Evolutionary conservation across 805 yeast genomes (phyloP).

Genomic region (Myxozyma monticola): DNA sequence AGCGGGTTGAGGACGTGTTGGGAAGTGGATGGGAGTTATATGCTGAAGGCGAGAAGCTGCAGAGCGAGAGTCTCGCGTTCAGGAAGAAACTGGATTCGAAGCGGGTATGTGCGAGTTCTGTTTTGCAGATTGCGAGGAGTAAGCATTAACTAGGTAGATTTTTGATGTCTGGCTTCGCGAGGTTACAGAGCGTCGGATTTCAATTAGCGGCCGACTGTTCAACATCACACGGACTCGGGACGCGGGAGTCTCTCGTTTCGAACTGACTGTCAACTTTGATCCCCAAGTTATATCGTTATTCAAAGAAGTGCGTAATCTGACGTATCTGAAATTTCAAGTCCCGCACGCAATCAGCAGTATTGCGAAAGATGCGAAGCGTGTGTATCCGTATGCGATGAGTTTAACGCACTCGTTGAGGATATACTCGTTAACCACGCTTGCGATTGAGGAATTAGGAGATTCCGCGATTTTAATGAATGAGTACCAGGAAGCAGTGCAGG

Average conservation of each 20-base stretch:
- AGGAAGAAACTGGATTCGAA: slow-evolving; percentile 49
- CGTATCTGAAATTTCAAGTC: slow-evolving; percentile 53
- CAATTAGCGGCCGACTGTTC: slow-evolving; percentile 44
- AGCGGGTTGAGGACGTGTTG: slow-evolving; percentile 51
- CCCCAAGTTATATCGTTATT: slow-evolving; percentile 44
- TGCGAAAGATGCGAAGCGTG: slow-evolving; percentile 51
- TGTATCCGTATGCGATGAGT: slow-evolving; percentile 59
- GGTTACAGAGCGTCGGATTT: slow-evolving; percentile 30
- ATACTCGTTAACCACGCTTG: slow-evolving; percentile 40
- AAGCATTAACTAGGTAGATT: slow-evolving; percentile 23
- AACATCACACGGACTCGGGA: slow-evolving; percentile 38
- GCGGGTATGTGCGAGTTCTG: slow-evolving; percentile 7
- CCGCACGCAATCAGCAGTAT: slow-evolving; percentile 54
- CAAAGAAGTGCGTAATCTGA: slow-evolving; percentile 56
- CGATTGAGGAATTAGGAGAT: slow-evolving; percentile 44
- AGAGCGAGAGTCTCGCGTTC: slow-evolving; percentile 50
- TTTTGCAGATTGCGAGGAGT: background rate
- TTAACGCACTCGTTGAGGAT: slow-evolving; percentile 53
- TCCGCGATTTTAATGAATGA: slow-evolving; percentile 46
- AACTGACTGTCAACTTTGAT: slow-evolving; percentile 55
- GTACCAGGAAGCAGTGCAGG: slow-evolving; percentile 41
- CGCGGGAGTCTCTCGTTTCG: slow-evolving; percentile 32
- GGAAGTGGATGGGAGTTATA: slow-evolving; percentile 63
- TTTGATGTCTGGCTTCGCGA: slow-evolving; percentile 53
- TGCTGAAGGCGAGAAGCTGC: slow-evolving; percentile 66